Conservation (phyloP, 2,329 filamentous ascomycete species). For the Trichoderma atroviride region DNA sequence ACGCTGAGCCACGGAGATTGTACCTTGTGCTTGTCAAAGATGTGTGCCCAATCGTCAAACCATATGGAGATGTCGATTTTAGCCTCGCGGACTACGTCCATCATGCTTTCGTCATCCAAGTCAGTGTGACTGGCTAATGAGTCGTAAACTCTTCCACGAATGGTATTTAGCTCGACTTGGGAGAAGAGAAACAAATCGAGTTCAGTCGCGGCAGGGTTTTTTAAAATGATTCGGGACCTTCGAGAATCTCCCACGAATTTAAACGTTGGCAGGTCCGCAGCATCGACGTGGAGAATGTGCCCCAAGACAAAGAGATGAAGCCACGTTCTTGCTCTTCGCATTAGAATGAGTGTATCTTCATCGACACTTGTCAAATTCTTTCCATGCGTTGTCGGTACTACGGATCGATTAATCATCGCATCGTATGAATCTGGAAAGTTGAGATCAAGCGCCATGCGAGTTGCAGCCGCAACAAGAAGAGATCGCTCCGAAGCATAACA, state of each 20-base stretch:
- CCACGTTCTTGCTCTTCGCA: constrained; percentile 52
- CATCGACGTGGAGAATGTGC: constrained; percentile 51
- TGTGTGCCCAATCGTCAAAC: constrained; percentile 45
- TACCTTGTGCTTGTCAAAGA: constrained; percentile 31
- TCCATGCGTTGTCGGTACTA: not conserved
- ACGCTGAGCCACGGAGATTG: constrained; percentile 42
- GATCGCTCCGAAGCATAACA: constrained; percentile 57
- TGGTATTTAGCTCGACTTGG: constrained; percentile 49
- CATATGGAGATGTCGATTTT: constrained; percentile 53
- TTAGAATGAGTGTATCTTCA: constrained; percentile 35
- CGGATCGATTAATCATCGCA: constrained; percentile 37
- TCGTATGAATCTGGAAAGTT: constrained; percentile 49
- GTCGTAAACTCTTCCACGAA: constrained; percentile 42
- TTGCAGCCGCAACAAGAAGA: constrained; percentile 52
- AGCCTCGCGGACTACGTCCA: constrained; percentile 47
- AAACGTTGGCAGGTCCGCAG: constrained; percentile 33
- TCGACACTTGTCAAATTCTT: constrained; percentile 28
- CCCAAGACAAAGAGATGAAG: constrained; percentile 56
- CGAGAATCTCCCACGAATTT: constrained; percentile 48
- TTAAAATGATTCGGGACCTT: constrained; percentile 49
- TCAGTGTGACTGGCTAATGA: constrained; percentile 35
- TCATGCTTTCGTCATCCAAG: constrained; percentile 41
- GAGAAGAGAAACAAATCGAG: constrained; percentile 56
- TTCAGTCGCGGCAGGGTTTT: constrained; percentile 46
- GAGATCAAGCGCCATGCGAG: constrained; percentile 53